Percentiles rank a stretch among this genome's conserved stretches.
Evolutionary conservation across 2,329 filamentous ascomycete genomes (phyloP).

Genomic region (Aspergillus udagawae): DNA sequence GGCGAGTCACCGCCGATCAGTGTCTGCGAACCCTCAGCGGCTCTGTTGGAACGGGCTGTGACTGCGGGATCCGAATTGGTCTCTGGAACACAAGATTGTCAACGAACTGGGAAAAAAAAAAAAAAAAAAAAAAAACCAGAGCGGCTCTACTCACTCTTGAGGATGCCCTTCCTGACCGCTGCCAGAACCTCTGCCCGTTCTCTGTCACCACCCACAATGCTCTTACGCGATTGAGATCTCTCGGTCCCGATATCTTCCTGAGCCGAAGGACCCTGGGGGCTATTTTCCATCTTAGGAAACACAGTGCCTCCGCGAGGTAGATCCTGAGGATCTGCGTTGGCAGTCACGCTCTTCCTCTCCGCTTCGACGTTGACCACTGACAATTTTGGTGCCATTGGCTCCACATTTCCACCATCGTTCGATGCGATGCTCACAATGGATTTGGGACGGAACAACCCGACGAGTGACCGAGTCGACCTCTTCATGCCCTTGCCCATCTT

Average conservation of each 20-base stretch:
- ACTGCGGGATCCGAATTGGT: slow-evolving; percentile 57
- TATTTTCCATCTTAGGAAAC: slow-evolving; percentile 79
- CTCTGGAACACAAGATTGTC: slow-evolving; percentile 26
- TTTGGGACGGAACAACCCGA: slow-evolving; percentile 91
- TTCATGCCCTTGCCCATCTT: slow-evolving; percentile 99
- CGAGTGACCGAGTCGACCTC: slow-evolving; percentile 83
- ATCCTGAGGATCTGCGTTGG: slow-evolving; percentile 61
- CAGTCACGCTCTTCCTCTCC: slow-evolving; percentile 78
- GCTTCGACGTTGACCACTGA: slow-evolving; percentile 96
- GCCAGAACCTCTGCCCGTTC: slow-evolving; percentile 89
- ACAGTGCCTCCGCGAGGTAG: slow-evolving; percentile 69
- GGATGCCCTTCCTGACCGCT: slow-evolving; percentile 88
- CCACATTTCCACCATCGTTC: slow-evolving; percentile 59
- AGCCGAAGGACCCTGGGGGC: slow-evolving; percentile 62
- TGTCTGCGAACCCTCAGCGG: slow-evolving; percentile 57
- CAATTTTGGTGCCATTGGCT: slow-evolving; percentile 75
- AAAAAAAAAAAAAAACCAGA: too few relatives aligned
- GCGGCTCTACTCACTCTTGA: slow-evolving; percentile 68
- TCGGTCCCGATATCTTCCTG: slow-evolving; percentile 34
- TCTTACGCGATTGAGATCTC: slow-evolving; percentile 64
- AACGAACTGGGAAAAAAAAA: too few relatives aligned
- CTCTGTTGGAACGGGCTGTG: slow-evolving; percentile 64
- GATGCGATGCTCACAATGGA: slow-evolving; percentile 73
- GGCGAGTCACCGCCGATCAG: slow-evolving; percentile 71
- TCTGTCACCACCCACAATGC: slow-evolving; percentile 83